Conservation (phyloP, 345 rosid genomes). For the Turritis glabra region DNA sequence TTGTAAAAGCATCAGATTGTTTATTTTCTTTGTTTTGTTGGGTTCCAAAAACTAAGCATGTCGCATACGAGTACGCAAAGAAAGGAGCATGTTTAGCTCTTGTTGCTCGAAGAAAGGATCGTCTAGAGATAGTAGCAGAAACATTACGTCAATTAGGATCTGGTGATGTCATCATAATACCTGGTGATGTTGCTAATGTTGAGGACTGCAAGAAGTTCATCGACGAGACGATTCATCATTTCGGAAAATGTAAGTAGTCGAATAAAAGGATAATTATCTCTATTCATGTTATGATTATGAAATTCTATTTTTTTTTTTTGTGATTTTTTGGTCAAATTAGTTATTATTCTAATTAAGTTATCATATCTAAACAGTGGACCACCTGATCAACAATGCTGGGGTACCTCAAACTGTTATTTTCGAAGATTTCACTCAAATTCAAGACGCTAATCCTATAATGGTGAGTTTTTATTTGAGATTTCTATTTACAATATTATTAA, state of each 20-base stretch:
- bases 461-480: no score
- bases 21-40: no score
- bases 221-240: conserved; percentile 27
- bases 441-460: background rate
- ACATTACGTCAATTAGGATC: conserved; percentile 37
- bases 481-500: no score
- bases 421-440: conserved; percentile 24
- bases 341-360: no score
- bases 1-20: no score
- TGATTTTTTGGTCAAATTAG: no score
- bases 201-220: conserved; percentile 39
- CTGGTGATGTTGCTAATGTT: conserved; percentile 36
- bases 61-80: conserved; percentile 42
- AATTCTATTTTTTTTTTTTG: no score
- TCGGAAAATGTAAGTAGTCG: conserved; percentile 1
- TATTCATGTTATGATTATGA: no score
- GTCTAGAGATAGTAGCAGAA: conserved; percentile 32
- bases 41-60: no score
- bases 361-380: no score
- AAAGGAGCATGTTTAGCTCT: conserved; percentile 41
- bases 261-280: no score
- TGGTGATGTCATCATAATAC: conserved; percentile 28
- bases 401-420: background rate
- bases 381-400: conserved; percentile 42
- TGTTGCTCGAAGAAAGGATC: conserved; percentile 35